A percentile compares a stretch with the other conserved stretches of the same genome.
These are phyloP conservation scores for Penicillium freii DNA, from an alignment of 2,329 filamentous ascomycete genomes.

Conservation along the genomic window DNA sequence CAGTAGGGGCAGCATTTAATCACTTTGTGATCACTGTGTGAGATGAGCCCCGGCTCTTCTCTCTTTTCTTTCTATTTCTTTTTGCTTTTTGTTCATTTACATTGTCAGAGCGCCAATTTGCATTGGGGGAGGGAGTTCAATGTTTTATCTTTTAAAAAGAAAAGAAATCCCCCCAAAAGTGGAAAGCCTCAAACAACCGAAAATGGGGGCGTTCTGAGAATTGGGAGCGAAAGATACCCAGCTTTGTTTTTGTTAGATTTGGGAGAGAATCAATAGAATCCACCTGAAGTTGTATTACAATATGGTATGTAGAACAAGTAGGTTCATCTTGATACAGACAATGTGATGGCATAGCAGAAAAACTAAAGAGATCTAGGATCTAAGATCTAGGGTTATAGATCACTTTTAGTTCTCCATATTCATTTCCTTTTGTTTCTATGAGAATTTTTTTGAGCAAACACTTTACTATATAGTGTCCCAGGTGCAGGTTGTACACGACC, in stretches of 20 bases:
- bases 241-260: neutral
- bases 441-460: neutral
- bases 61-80: neutral
- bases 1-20: neutral
- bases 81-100: neutral
- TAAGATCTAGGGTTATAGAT: too few relatives aligned
- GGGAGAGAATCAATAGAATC: neutral
- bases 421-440: neutral
- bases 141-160: neutral
- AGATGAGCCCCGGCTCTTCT: neutral
- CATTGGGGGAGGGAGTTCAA: neutral
- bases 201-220: neutral
- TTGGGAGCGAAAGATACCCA: slow-evolving; percentile 10
- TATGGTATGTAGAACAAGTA: neutral
- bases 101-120: neutral
- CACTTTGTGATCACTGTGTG: neutral
- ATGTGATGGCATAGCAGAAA: neutral
- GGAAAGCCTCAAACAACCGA: neutral
- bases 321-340: neutral
- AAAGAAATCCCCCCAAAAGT: neutral
- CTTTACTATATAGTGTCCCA: neutral
- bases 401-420: neutral
- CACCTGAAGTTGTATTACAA: neutral
- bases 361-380: neutral
- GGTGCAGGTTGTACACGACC: neutral